These are phyloP conservation scores for Orbilia oligospora DNA, from an alignment of 2,329 filamentous ascomycete species.

Conservation along the genomic window DNA sequence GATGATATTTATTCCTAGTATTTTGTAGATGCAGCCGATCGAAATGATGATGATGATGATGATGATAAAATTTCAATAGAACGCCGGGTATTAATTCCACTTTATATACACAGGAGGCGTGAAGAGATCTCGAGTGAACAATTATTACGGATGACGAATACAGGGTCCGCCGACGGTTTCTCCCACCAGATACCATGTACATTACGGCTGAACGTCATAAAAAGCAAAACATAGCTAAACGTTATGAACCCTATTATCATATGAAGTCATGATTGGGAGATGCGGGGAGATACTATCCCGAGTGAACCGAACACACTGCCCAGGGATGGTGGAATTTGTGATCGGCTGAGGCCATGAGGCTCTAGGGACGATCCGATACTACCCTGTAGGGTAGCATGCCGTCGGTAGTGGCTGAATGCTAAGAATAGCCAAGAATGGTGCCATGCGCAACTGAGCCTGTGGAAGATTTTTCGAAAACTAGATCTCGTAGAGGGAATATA, in stretches of 20 bases:
- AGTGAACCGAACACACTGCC: conserved; percentile 33
- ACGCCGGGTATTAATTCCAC: conserved; percentile 2
- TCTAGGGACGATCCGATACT: conserved; percentile 58
- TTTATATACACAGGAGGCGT: conserved; percentile 44
- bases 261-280: conserved; percentile 55
- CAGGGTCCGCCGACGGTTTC: conserved; percentile 10
- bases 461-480: conserved; percentile 17
- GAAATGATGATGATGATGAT: too few species aligned
- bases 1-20: neutral
- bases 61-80: conserved; percentile 6
- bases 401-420: conserved; percentile 34
- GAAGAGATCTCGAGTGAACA: neutral
- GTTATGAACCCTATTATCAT: conserved; percentile 17
- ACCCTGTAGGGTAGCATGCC: conserved; percentile 47
- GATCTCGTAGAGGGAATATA: neutral
- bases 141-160: conserved; percentile 1
- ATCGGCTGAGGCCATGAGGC: conserved; percentile 53
- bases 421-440: conserved; percentile 57
- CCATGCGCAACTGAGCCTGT: conserved; percentile 12
- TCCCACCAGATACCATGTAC: conserved; percentile 1
- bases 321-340: conserved; percentile 25
- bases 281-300: conserved; percentile 53
- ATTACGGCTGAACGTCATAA: conserved; percentile 17
- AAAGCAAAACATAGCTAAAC: neutral
- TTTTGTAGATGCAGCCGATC: conserved; percentile 16